Evolutionary conservation across 2,329 filamentous ascomycete species (phyloP).

Genomic region (Neonectria sp.): DNA sequence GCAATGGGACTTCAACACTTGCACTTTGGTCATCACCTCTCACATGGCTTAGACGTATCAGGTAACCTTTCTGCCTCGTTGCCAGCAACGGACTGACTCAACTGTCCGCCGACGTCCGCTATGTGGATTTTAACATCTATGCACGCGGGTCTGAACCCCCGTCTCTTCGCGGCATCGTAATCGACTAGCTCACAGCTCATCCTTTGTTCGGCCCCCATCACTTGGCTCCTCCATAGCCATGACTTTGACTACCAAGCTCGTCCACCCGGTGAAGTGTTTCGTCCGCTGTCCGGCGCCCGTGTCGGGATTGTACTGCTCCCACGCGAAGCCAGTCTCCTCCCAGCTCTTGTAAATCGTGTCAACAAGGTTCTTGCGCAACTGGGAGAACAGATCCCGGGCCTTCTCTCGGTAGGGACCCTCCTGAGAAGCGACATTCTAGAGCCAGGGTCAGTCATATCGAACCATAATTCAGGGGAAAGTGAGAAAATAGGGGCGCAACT

Average conservation of each 20-base stretch:
- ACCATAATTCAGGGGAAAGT: constrained; percentile 1
- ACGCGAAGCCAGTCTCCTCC: constrained; percentile 94
- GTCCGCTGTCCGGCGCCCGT: constrained; percentile 94
- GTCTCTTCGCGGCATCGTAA: constrained; percentile 1
- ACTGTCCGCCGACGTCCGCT: not conserved
- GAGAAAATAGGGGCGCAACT: constrained; percentile 54
- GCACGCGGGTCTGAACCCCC: constrained; percentile 14
- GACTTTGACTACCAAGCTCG: constrained; percentile 96
- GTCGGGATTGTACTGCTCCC: constrained; percentile 98
- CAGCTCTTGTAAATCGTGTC: constrained; percentile 91
- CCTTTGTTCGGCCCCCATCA: constrained; percentile 53
- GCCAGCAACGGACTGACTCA: constrained; percentile 21
- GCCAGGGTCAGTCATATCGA: constrained; percentile 29
- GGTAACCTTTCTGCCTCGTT: not conserved
- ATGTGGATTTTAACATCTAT: constrained; percentile 19
- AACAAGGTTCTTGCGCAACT: constrained; percentile 86
- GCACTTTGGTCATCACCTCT: constrained; percentile 15
- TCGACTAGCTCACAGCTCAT: constrained; percentile 61
- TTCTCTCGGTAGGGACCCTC: constrained; percentile 78
- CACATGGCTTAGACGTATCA: constrained; percentile 19
- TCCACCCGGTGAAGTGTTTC: constrained; percentile 99
- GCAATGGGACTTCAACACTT: constrained; percentile 1
- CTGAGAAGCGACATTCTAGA: constrained; percentile 73
- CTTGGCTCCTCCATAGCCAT: constrained; percentile 90
- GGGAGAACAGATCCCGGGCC: constrained; percentile 81